Base-by-base conservation (phyloP, 1,284 basidiomycete genomes). In the Malassezia psittaci region DNA sequence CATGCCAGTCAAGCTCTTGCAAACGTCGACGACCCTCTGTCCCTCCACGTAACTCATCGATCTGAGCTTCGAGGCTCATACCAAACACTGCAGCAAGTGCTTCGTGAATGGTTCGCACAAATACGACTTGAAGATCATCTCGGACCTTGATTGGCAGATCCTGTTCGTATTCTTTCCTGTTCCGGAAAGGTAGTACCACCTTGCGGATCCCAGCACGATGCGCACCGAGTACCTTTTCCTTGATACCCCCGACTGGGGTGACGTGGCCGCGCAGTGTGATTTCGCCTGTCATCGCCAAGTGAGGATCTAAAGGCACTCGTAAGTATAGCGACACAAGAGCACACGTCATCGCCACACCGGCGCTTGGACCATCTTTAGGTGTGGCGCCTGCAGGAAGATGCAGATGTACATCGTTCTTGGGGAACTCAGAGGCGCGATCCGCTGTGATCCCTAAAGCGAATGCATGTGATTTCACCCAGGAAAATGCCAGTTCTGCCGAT, bases 351-450 rank as follows among this genome's bases (percentile, higher is more conserved):
- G 88, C 87, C 16, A 90, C 81, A 5, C 89, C 89, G 0, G 89
- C 88, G 64, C 64, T 61, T 45, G 88, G 88, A 0, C 89, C 89
- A 69, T 91, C 89, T 77, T 91, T 91, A 79, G 85, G 88, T 72
- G 88, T 85, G 1, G 87, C 85, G 1, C 88, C 88, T 1, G 85
- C 81, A 1, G 88, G 88, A 38, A 91, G 77, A 70, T 93, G 89
- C n/a, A 91, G 76, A 65, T 93, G 90, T 10, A 91, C 79, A 68
- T 91, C 88, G 52, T 88, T 82, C 38, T 83, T 78, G 65, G 85
- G 85, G 34, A 86, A 84, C 71, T 89, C 86, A 42, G 85, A 81
- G 29, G 81, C 78, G 41, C 82, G 81, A 32, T 79, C 77, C 50
- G 81, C 79, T 5, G 85, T 85, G 69, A 91, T 83, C 49, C 86